Evolutionary conservation across 2,329 filamentous ascomycete species (phyloP), one percentile per base, ranked within the genome.

Genomic region (Gnomoniopsis smithogilvyi): DNA sequence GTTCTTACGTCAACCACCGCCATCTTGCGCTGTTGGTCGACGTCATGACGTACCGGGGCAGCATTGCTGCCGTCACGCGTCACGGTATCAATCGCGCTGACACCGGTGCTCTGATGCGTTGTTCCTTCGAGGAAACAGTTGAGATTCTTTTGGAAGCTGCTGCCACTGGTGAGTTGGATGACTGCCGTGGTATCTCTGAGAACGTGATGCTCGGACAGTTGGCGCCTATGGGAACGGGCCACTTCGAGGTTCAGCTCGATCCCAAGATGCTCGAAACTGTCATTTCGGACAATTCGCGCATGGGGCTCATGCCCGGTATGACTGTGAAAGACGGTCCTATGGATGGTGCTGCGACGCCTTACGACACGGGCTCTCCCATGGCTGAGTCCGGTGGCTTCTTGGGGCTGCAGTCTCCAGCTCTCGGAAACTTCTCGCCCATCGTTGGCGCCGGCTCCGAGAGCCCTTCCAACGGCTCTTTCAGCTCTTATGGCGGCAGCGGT

Each of bases 1-100:
- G 96, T 84, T 98, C 95, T 15, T 99, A 99, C 73, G 95, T 99
- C 83, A 99, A 99, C 74, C 92, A 98, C 77, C 92, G 95, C 69
- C 95, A 99, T 79, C 87, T 99, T 79, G 91, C 93, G 51, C 85
- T 99, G 38, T 82, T 99, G 55, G 92, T 96, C 64, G 95, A 99
- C 77, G 92, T 99, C 64, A 99, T 99, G 95, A 97, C 93, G 30
- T 92, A 96, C 68, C 86, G 95, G 68, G 95, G 95, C 65, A 89
- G 90, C 68, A 88, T 99, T 69, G 96, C 96, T 74, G 94, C 95
- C 15, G 94, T 99, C 64, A 99, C 95, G 58, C 91, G 95, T 76
- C 95, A 99, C 72, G 95, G 95, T 77, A 99, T 99, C 79, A 99
- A 99, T 79, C 88, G 95, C 68, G 92, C 94, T 26, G 95, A 99